Evolutionary conservation across 306 rosid species (phyloP), one percentile per base, ranked within the genome.

Genomic region (Herpetospermum pedunculosum): DNA sequence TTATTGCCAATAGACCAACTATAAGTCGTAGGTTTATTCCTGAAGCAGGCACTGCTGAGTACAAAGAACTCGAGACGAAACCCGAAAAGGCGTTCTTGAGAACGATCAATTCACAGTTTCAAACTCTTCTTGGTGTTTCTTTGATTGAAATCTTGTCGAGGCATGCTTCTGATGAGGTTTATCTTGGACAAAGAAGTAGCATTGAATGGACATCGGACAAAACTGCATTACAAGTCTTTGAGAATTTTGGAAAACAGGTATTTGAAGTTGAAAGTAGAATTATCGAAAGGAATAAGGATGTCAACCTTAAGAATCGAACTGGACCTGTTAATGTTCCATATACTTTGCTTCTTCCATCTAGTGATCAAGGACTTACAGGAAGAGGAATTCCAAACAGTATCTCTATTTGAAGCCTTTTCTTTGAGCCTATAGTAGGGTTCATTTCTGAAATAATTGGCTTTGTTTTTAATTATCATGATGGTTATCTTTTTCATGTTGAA

Each of bases 161-260:
- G 73, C 97, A 91, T 76, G 87, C 97, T 11, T 79, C 92, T 72
- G 97, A 91, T 76, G 97, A 91, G 82, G 40, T 87, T 13, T 91
- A 85, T 75, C 90, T 91, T 32, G 97, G 97, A 37, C 76, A 88
- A 57, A 82, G 92, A 70, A 87, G 86, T 18, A 82, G 76, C 48
- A 73, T 73, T 26, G 77, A 88, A 23, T 91, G 97, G 97, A 91
- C 97, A 32, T 75, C 87, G 6, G 97, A 91, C 50, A 6, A 46
- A 16, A 29, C 49, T 16, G 81, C 89, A 7, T 30, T 81, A 18
- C 82, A 80, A 72, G 88, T 86, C 2, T 89, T 84, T 21, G 77
- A 84, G 52, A 77, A 54, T 11, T 89, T 91, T 69, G 90, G 87
- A 12, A 80, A 72, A 52, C 73, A 72, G 8, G 34, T 91, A 72